These are phyloP conservation scores for Polyporus tsugae DNA, from an alignment of 1,284 basidiomycete species.

Conservation along the genomic window DNA sequence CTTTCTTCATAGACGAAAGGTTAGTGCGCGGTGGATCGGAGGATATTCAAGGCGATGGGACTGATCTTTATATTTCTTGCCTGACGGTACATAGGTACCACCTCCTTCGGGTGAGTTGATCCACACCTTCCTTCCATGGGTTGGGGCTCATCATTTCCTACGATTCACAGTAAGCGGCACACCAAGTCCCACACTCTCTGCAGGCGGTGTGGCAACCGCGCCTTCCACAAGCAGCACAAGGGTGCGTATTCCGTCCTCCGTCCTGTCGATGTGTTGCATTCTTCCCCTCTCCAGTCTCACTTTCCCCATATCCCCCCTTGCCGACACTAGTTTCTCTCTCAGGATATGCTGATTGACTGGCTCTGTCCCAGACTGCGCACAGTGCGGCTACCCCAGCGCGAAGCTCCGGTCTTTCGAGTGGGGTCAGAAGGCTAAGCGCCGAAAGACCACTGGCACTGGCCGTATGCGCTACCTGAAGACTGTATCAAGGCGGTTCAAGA, in stretches of 20 bases:
- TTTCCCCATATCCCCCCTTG: neutral
- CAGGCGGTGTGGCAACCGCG: constrained; percentile 91
- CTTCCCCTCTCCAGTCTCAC: constrained; percentile 1
- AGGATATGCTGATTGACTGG: constrained; percentile 3
- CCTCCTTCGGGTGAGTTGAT: constrained; percentile 83
- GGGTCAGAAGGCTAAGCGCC: constrained; percentile 98
- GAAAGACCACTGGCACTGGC: constrained; percentile 98
- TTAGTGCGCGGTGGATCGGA: constrained; percentile 48
- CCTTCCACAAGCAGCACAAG: constrained; percentile 98
- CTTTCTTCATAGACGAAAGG: constrained; percentile 73
- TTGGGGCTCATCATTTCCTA: constrained; percentile 12
- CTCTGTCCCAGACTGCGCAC: constrained; percentile 77
- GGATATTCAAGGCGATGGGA: constrained; percentile 13
- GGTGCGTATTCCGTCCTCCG: constrained; percentile 58
- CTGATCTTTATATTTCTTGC: constrained; percentile 36
- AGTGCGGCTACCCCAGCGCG: constrained; percentile 96
- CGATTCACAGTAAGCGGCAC: constrained; percentile 86
- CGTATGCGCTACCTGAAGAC: constrained; percentile 95
- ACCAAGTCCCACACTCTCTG: constrained; percentile 98
- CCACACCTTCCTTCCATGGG: neutral
- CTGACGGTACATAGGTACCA: constrained; percentile 72
- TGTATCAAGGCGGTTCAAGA: constrained; percentile 96
- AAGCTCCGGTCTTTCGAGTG: constrained; percentile 97
- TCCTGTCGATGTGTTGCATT: neutral
- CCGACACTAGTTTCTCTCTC: neutral